Conservation (phyloP, 2,329 filamentous ascomycete genomes). For the Colletotrichum liaoningense region DNA sequence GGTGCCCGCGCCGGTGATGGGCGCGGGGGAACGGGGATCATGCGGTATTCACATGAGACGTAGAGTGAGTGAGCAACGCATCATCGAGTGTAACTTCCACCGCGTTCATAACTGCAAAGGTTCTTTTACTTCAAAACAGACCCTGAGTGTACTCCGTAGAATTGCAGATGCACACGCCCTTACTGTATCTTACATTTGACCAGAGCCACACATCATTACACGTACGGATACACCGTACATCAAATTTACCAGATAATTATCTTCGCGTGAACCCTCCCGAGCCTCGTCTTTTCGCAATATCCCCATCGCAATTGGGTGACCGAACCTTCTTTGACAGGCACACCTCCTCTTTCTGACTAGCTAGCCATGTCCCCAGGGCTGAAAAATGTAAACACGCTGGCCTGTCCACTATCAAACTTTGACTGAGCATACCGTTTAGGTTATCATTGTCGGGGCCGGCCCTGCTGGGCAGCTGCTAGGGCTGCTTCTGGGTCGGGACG, state of each 20-base stretch:
- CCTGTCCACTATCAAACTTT: background rate
- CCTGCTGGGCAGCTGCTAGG: conserved; percentile 59
- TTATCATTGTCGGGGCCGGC: conserved; percentile 59
- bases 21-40: conserved; percentile 3
- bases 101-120: background rate
- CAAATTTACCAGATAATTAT: background rate
- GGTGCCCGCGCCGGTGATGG: background rate
- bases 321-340: background rate
- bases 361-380: conserved; percentile 9
- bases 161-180: too few species aligned
- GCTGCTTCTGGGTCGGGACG: conserved; percentile 62
- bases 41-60: background rate
- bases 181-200: background rate
- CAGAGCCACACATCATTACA: background rate
- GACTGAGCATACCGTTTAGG: background rate
- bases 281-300: background rate
- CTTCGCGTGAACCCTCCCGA: background rate
- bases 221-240: background rate
- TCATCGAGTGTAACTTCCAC: background rate
- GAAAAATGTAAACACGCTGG: background rate
- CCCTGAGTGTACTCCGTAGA: background rate
- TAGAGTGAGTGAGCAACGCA: background rate
- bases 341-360: background rate
- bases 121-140: background rate
- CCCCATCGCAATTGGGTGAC: background rate